These are phyloP conservation scores for Solanum arcanum DNA, from an alignment of 257 asterid genomes.

Conservation along the genomic window DNA sequence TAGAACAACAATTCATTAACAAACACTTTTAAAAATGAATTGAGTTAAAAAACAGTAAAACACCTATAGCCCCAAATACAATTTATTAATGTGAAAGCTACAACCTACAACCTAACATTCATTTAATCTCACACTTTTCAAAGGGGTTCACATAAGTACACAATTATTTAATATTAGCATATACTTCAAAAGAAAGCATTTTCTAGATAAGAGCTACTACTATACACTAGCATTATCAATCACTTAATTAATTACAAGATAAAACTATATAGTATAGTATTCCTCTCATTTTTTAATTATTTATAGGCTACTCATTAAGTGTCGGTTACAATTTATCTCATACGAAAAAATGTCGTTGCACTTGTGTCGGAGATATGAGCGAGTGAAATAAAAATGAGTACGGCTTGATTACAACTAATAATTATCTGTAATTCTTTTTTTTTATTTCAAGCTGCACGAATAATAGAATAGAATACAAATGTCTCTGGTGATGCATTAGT, in stretches of 20 bases:
- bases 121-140: neutral
- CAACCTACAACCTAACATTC: neutral
- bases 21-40: neutral
- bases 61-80: neutral
- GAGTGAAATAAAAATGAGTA: neutral
- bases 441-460: conserved; percentile 11
- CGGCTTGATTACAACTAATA: neutral
- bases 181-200: neutral
- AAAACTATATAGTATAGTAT: neutral
- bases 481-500: neutral
- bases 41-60: neutral
- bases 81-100: neutral
- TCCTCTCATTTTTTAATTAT: neutral
- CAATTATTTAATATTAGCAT: neutral
- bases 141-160: neutral
- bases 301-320: neutral
- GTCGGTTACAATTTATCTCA: neutral
- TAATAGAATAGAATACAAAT: conserved; percentile 28
- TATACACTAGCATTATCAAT: neutral
- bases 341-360: too few relatives aligned
- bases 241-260: neutral
- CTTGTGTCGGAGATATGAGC: too few relatives aligned
- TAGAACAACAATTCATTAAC: neutral
- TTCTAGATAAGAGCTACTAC: neutral
- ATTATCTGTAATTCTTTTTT: conserved; percentile 4